phyloP scores from a whole-genome alignment of 108 stramenopile genomes.

The Aurantiochytrium sp. region DNA sequence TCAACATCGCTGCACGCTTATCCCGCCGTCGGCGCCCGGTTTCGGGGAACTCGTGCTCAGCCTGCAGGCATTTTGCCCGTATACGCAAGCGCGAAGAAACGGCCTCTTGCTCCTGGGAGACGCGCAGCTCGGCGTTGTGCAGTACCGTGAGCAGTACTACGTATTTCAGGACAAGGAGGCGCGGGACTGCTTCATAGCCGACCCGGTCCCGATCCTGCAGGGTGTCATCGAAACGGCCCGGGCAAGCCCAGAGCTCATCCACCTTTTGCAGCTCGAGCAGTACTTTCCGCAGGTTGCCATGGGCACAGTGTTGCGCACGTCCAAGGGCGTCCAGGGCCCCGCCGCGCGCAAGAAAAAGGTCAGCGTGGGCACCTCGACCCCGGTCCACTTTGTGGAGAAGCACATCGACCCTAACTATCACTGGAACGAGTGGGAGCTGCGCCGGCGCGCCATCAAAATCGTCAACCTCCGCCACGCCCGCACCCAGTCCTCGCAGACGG shows the following conservation, averaged over 20 bases:
- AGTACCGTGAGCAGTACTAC: conserved; percentile 45
- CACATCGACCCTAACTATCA: conserved; percentile 50
- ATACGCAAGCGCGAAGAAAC: not conserved
- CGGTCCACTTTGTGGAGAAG: conserved; percentile 57
- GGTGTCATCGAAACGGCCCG: conserved; percentile 43
- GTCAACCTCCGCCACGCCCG: conserved; percentile 56
- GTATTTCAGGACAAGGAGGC: conserved; percentile 57
- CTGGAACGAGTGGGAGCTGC: conserved; percentile 65
- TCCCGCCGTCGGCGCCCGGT: not conserved
- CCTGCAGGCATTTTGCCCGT: conserved; percentile 58
- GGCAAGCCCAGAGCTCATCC: conserved; percentile 55
- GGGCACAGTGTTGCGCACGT: not conserved
- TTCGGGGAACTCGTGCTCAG: conserved; percentile 50
- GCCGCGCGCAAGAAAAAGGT: not conserved
- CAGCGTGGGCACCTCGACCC: conserved; percentile 52
- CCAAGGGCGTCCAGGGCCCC: not conserved
- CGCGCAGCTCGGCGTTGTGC: conserved; percentile 56
- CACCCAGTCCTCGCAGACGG: conserved; percentile 56
- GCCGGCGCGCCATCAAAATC: conserved; percentile 54
- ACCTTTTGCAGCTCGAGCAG: conserved; percentile 54
- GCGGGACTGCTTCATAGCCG: conserved; percentile 39
- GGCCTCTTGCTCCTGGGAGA: conserved; percentile 62
- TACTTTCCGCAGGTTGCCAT: conserved; percentile 39
- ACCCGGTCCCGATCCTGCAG: conserved; percentile 38
- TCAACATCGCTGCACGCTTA: not conserved